Conservation (phyloP, 352 stramenopile species). For the Globisporangium paroecandrum region DNA sequence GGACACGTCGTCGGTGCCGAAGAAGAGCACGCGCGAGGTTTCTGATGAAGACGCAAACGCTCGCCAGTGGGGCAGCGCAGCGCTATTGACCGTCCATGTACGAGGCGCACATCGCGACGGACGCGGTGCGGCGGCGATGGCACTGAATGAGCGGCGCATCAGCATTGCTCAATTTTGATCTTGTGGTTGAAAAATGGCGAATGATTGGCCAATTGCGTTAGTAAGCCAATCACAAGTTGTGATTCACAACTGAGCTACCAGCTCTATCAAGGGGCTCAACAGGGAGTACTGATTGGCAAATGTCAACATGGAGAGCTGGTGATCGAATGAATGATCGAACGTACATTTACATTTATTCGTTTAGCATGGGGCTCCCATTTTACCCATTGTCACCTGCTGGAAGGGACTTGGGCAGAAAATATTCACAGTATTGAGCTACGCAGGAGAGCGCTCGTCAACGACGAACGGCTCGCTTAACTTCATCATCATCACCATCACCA, state of each 20-base stretch:
- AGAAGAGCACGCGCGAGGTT: slow-evolving; percentile 73
- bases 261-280: neutral
- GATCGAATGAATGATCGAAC: neutral
- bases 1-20: slow-evolving; percentile 83
- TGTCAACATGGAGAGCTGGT: neutral
- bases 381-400: neutral
- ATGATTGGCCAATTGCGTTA: neutral
- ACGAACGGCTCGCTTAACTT: neutral
- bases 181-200: neutral
- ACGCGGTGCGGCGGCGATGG: neutral
- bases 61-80: neutral
- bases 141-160: neutral
- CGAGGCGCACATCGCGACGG: neutral
- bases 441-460: neutral
- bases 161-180: slow-evolving; percentile 5
- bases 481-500: neutral
- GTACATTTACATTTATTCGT: neutral
- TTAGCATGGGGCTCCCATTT: neutral
- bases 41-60: slow-evolving; percentile 8
- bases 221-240: neutral
- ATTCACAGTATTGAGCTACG: neutral
- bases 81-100: neutral
- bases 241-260: neutral
- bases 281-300: neutral
- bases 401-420: neutral